Evolutionary conservation across 1,284 basidiomycete genomes (phyloP).

Genomic region (Porodaedalea pini): DNA sequence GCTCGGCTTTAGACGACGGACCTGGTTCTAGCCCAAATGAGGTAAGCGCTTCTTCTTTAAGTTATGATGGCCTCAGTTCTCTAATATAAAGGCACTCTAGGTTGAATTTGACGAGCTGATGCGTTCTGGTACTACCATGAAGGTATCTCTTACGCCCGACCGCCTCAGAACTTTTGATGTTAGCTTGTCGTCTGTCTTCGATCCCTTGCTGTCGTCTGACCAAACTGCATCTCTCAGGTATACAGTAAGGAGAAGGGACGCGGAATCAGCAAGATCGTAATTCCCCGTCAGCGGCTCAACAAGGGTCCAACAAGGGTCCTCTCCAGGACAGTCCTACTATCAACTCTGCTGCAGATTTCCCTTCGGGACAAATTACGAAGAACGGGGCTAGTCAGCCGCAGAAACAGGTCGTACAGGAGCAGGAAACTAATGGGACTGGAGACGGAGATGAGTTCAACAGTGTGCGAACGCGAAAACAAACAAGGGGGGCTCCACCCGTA

Average conservation of each 20-base stretch:
- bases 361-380: neutral
- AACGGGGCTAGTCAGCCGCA: neutral
- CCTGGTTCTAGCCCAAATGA: slow-evolving; percentile 21
- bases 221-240: slow-evolving; percentile 36
- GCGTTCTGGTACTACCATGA: slow-evolving; percentile 85
- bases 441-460: neutral
- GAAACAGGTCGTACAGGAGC: neutral
- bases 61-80: slow-evolving; percentile 28
- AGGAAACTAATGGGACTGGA: neutral
- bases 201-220: neutral
- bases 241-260: slow-evolving; percentile 63
- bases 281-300: slow-evolving; percentile 26
- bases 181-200: slow-evolving; percentile 33
- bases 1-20: slow-evolving; percentile 22
- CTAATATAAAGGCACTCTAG: slow-evolving; percentile 33
- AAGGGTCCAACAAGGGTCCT: slow-evolving; percentile 5
- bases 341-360: slow-evolving; percentile 2
- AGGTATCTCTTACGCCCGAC: slow-evolving; percentile 92
- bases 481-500: slow-evolving; percentile 15
- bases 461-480: slow-evolving; percentile 10
- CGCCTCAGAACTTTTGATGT: slow-evolving; percentile 89
- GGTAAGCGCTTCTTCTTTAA: slow-evolving; percentile 26
- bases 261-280: slow-evolving; percentile 31
- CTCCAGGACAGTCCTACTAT: slow-evolving; percentile 12
- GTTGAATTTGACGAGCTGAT: slow-evolving; percentile 90